A percentile compares a stretch with the other conserved stretches of the same genome.
These are phyloP conservation scores for Naganishia sp. DNA, from an alignment of 1,284 basidiomycete species.

Conservation along the genomic window DNA sequence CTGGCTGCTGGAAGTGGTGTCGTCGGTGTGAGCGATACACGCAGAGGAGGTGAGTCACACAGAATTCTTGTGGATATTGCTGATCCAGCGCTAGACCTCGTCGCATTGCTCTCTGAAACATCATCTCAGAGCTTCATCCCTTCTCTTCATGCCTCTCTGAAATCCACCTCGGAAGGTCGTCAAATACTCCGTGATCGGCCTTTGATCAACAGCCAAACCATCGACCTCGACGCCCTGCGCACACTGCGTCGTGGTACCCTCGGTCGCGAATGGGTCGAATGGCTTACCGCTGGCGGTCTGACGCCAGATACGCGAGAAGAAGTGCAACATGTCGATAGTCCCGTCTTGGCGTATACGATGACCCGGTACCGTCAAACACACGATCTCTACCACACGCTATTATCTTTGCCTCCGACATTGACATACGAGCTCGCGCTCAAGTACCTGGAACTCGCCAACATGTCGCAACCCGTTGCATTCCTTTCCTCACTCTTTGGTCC, in stretches of 20 bases:
- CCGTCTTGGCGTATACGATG: conserved; percentile 94
- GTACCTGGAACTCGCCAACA: conserved; percentile 90
- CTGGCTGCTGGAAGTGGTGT: conserved; percentile 83
- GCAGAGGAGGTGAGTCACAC: conserved; percentile 71
- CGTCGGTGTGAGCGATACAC: conserved; percentile 78
- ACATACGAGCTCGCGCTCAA: conserved; percentile 95
- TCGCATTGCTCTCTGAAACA: conserved; percentile 87
- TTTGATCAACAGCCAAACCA: conserved; percentile 72
- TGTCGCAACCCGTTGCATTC: conserved; percentile 84
- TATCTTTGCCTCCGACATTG: conserved; percentile 82
- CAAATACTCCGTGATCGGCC: conserved; percentile 81
- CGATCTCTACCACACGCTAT: conserved; percentile 91
- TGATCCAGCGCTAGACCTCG: conserved; percentile 67
- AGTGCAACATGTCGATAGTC: conserved; percentile 88
- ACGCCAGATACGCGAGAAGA: conserved; percentile 92
- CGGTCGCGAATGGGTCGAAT: conserved; percentile 83
- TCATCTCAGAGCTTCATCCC: conserved; percentile 82
- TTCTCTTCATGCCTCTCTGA: conserved; percentile 75
- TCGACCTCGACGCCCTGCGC: conserved; percentile 70
- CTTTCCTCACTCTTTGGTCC: conserved; percentile 75
- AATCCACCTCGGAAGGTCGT: conserved; percentile 74
- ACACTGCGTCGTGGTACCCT: conserved; percentile 76
- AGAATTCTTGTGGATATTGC: neutral
- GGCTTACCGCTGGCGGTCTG: conserved; percentile 87
- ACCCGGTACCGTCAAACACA: conserved; percentile 97